A percentile compares a stretch with the other conserved stretches of the same genome.
phyloP scores from a whole-genome alignment of 2,329 filamentous ascomycete genomes.

The Alternaria sp. region DNA sequence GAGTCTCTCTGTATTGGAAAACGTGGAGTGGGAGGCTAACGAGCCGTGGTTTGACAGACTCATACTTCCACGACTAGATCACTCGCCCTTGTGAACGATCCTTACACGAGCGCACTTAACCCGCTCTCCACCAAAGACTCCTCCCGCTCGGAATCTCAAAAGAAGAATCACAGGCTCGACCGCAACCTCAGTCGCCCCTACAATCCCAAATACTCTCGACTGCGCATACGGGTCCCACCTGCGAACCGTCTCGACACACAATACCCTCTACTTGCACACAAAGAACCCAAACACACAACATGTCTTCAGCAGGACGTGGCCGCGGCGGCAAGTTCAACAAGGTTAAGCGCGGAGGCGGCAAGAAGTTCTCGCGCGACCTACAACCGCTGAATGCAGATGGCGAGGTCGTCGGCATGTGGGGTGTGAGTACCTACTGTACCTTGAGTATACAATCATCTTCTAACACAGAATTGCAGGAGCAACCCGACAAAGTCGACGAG shows the following conservation, averaged over 20 bases:
- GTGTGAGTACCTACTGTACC: constrained; percentile 58
- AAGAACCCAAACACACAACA: constrained; percentile 41
- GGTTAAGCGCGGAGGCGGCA: constrained; percentile 91
- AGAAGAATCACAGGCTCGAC: background rate
- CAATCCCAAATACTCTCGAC: background rate
- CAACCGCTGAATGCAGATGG: constrained; percentile 89
- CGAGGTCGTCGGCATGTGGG: constrained; percentile 90
- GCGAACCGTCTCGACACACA: constrained; percentile 8
- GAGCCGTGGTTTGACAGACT: constrained; percentile 17
- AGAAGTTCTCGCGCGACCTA: constrained; percentile 93
- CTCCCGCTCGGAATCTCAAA: constrained; percentile 2
- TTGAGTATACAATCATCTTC: constrained; percentile 7
- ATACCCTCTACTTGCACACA: constrained; percentile 8
- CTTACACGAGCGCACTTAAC: constrained; percentile 16
- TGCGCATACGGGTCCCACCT: constrained; percentile 8
- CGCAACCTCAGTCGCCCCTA: background rate
- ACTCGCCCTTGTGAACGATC: constrained; percentile 15
- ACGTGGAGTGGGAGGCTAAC: constrained; percentile 13
- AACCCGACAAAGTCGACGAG: constrained; percentile 62
- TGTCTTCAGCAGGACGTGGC: constrained; percentile 69
- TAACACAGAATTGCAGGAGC: constrained; percentile 39
- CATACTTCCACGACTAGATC: constrained; percentile 14
- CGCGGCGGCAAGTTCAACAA: constrained; percentile 96
- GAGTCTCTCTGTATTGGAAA: background rate
- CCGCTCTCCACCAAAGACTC: constrained; percentile 4